Conservation (phyloP, 345 rosid genomes). For the Zanthoxylum bungeanum region DNA sequence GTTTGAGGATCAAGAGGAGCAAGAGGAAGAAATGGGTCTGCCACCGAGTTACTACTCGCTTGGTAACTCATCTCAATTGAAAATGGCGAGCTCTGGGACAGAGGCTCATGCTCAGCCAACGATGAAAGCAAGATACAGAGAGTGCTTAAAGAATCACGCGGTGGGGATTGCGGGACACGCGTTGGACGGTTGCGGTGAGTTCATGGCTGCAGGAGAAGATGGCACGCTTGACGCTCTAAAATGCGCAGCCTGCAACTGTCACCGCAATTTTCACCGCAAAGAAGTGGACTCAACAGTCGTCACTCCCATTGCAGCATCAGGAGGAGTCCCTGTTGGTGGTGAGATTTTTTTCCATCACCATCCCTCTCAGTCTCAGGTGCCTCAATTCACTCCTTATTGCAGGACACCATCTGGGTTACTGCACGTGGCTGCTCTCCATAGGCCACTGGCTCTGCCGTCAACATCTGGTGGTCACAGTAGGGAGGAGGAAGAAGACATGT, state of each 20-base stretch:
- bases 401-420: slow-evolving; percentile 53
- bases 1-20: slow-evolving; percentile 60
- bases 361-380: slow-evolving; percentile 37
- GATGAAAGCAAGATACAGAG: slow-evolving; percentile 49
- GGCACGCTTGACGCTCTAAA: slow-evolving; percentile 76
- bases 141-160: slow-evolving; percentile 84
- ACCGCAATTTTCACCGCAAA: slow-evolving; percentile 83
- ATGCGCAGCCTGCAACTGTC: slow-evolving; percentile 84
- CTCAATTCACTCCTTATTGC: slow-evolving; percentile 53
- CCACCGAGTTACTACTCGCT: slow-evolving; percentile 43
- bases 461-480: slow-evolving; percentile 46
- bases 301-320: neutral
- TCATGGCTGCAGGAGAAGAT: slow-evolving; percentile 70
- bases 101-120: neutral
- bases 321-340: slow-evolving; percentile 3
- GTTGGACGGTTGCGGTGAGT: slow-evolving; percentile 79
- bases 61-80: slow-evolving; percentile 27
- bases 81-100: slow-evolving; percentile 21
- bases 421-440: slow-evolving; percentile 34
- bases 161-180: slow-evolving; percentile 79
- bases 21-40: slow-evolving; percentile 58
- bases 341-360: slow-evolving; percentile 21
- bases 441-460: slow-evolving; percentile 49
- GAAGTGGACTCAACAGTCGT: slow-evolving; percentile 27
- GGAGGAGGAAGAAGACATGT: slow-evolving; percentile 50